phyloP scores from a whole-genome alignment of 768 basidiomycete species.

The Tricholomella constricta region DNA sequence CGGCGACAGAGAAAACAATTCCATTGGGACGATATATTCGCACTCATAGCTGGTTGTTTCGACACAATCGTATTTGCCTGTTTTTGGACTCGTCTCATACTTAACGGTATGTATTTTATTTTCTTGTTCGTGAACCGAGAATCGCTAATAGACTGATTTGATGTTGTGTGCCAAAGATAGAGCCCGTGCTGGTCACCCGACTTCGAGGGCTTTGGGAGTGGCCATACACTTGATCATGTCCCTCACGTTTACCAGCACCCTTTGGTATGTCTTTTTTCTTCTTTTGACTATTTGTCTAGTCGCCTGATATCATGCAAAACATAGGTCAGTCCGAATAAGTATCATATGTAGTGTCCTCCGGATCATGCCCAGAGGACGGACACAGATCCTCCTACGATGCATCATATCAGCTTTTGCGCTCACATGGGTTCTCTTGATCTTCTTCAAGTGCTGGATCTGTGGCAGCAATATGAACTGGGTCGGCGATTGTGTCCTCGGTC shows the following conservation, averaged over 20 bases:
- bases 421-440: constrained; percentile 5
- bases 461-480: constrained; percentile 7
- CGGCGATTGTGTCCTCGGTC: constrained; percentile 13
- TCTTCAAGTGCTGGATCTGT: constrained; percentile 17
- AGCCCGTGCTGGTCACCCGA: background rate
- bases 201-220: background rate
- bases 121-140: background rate
- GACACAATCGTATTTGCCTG: constrained; percentile 12
- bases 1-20: constrained; percentile 11
- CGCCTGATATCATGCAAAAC: background rate
- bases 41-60: constrained; percentile 9
- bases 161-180: background rate
- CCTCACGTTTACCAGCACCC: constrained; percentile 16
- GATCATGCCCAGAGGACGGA: constrained; percentile 11
- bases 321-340: constrained; percentile 23
- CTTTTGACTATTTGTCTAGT: background rate
- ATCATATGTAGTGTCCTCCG: constrained; percentile 22
- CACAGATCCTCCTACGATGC: constrained; percentile 4
- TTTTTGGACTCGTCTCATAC: constrained; percentile 4
- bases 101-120: constrained; percentile 3
- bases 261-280: constrained; percentile 15
- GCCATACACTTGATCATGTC: constrained; percentile 2
- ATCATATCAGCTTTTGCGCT: constrained; percentile 8
- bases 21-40: constrained; percentile 18
- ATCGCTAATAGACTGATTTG: background rate